Percentiles rank a stretch among this genome's conserved stretches.
These are phyloP conservation scores for Byssochlamys sp. DNA, from an alignment of 2,329 filamentous ascomycete genomes.

Conservation along the genomic window DNA sequence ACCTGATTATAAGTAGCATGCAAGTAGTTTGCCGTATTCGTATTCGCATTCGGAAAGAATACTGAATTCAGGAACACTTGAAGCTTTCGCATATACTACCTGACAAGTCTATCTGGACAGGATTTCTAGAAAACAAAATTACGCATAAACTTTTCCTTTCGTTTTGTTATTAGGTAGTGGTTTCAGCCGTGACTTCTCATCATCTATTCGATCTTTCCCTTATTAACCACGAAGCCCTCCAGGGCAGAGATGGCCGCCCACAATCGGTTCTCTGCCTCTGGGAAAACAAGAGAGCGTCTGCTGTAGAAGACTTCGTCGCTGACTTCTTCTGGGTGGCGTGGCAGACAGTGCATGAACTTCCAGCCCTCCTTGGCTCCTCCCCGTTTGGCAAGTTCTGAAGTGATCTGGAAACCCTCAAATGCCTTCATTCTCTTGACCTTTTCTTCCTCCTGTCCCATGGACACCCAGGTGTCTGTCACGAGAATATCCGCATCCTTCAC, in stretches of 20 bases:
- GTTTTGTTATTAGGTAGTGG: not conserved
- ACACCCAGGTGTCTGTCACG: constrained; percentile 96
- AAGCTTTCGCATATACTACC: not conserved
- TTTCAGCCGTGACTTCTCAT: not conserved
- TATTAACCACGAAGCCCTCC: constrained; percentile 88
- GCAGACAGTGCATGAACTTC: constrained; percentile 98
- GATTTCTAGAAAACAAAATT: not conserved
- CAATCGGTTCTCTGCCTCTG: constrained; percentile 85
- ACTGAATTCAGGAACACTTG: not conserved
- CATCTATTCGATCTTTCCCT: constrained; percentile 57
- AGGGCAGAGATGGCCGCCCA: constrained; percentile 83
- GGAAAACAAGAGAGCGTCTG: constrained; percentile 74
- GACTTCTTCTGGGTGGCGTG: constrained; percentile 85
- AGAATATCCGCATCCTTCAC: constrained; percentile 79
- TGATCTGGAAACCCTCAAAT: constrained; percentile 87
- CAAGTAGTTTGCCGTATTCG: not conserved
- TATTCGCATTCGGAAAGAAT: not conserved
- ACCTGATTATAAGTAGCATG: not conserved
- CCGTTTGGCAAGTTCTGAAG: constrained; percentile 67
- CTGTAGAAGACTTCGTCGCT: constrained; percentile 91
- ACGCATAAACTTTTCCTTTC: not conserved
- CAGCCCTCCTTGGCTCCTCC: constrained; percentile 80
- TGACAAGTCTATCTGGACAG: not conserved
- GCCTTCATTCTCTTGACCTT: constrained; percentile 64
- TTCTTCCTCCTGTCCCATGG: constrained; percentile 94